Conservation (phyloP, 495 filamentous ascomycete species). For the Bacidia rubella region DNA sequence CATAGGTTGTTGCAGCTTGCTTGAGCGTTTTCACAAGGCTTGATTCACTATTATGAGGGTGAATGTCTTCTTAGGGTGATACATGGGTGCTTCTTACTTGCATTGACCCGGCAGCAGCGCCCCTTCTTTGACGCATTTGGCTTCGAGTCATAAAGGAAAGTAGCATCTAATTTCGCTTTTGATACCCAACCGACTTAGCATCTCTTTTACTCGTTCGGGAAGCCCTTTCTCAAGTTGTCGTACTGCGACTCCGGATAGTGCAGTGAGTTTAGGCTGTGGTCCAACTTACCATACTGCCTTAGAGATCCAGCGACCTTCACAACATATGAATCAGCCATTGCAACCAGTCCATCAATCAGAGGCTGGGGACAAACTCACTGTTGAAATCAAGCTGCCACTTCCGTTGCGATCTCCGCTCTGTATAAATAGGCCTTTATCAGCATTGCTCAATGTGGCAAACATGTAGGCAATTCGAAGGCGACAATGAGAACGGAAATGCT, state of each 20-base stretch:
- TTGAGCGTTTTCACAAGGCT: slow-evolving; percentile 93
- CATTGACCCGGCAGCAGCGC: neutral
- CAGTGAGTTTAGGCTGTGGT: slow-evolving; percentile 52
- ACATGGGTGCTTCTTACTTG: neutral
- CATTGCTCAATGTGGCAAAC: neutral
- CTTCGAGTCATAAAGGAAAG: neutral
- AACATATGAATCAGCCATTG: neutral
- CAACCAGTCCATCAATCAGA: slow-evolving; percentile 32
- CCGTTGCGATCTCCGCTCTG: slow-evolving; percentile 50
- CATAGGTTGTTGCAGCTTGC: slow-evolving; percentile 77
- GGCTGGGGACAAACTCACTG: slow-evolving; percentile 24
- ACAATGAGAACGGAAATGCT: neutral
- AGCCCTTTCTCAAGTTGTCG: slow-evolving; percentile 53
- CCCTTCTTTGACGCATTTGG: neutral
- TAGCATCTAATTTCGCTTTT: too few relatives aligned
- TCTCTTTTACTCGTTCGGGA: slow-evolving; percentile 17
- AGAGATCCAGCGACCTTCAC: neutral
- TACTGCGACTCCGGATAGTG: slow-evolving; percentile 64
- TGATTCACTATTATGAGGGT: slow-evolving; percentile 70
- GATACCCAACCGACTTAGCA: neutral
- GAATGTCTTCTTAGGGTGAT: neutral
- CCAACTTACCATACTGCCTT: slow-evolving; percentile 34
- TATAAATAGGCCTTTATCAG: neutral
- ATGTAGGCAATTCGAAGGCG: neutral
- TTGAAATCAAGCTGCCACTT: slow-evolving; percentile 48